Conservation (phyloP, 129 eudicot species). For the Flaveria robusta region DNA sequence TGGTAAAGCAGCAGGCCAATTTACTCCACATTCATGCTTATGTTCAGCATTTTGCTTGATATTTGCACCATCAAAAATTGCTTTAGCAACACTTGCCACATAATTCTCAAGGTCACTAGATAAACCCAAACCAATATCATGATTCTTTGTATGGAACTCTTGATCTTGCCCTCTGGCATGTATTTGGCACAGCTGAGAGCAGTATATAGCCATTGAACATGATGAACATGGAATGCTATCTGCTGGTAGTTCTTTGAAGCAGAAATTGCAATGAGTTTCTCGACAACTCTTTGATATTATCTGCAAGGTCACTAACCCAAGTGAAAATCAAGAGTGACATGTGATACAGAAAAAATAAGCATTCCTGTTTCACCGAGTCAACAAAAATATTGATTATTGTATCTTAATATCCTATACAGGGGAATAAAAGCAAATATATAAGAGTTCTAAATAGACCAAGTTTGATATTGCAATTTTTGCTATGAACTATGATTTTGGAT, state of each 20-base stretch:
- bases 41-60: conserved; percentile 55
- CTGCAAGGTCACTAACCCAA: conserved; percentile 44
- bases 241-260: conserved; percentile 74
- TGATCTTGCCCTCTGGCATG: conserved; percentile 58
- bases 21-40: conserved; percentile 85
- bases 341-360: conserved; percentile 5
- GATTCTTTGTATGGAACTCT: conserved; percentile 22
- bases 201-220: conserved; percentile 76
- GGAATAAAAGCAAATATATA: conserved; percentile 14
- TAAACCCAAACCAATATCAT: conserved; percentile 37
- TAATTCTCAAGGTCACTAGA: conserved; percentile 60
- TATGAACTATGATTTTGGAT: conserved; percentile 5
- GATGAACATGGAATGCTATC: conserved; percentile 77
- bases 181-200: conserved; percentile 66
- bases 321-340: conserved; percentile 18
- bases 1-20: conserved; percentile 88
- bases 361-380: conserved; percentile 4
- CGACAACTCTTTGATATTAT: conserved; percentile 72
- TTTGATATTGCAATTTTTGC: conserved; percentile 7
- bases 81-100: conserved; percentile 49
- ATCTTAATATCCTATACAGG: background rate
- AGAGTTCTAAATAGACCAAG: background rate
- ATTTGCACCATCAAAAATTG: conserved; percentile 18
- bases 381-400: background rate
- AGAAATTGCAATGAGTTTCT: conserved; percentile 84